Conservation (phyloP, 140 eudicot species). For the Eryngium alpinum region DNA sequence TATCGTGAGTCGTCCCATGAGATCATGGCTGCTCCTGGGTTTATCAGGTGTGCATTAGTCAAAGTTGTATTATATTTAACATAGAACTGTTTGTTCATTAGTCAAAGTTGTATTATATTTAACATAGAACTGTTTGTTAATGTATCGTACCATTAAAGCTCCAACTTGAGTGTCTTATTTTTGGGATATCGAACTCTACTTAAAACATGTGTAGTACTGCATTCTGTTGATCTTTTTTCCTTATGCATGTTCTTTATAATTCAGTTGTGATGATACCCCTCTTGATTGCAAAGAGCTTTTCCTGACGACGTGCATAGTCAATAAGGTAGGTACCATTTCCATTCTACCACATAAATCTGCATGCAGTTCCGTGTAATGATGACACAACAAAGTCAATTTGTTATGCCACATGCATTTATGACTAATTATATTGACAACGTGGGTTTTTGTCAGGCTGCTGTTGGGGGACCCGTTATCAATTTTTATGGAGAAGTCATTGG, state of each 20-base stretch:
- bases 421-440: neutral
- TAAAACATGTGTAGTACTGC: neutral
- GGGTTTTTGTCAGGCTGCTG: neutral
- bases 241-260: neutral
- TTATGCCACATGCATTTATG: neutral
- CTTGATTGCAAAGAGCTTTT: slow-evolving; percentile 2
- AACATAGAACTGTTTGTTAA: neutral
- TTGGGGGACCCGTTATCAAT: slow-evolving; percentile 4
- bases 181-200: neutral
- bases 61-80: too few species aligned
- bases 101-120: too few species aligned
- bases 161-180: neutral
- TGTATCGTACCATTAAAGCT: neutral
- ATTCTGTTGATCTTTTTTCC: neutral
- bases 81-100: too few species aligned
- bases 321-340: neutral
- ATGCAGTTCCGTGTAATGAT: too few species aligned
- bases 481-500: slow-evolving; percentile 8
- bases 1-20: neutral
- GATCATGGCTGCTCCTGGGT: neutral
- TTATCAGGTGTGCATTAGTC: neutral
- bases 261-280: neutral
- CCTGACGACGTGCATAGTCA: neutral
- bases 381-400: neutral
- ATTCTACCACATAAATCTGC: too few species aligned